phyloP scores from a whole-genome alignment of 169 alveolate species.

The Plasmodium inui region DNA sequence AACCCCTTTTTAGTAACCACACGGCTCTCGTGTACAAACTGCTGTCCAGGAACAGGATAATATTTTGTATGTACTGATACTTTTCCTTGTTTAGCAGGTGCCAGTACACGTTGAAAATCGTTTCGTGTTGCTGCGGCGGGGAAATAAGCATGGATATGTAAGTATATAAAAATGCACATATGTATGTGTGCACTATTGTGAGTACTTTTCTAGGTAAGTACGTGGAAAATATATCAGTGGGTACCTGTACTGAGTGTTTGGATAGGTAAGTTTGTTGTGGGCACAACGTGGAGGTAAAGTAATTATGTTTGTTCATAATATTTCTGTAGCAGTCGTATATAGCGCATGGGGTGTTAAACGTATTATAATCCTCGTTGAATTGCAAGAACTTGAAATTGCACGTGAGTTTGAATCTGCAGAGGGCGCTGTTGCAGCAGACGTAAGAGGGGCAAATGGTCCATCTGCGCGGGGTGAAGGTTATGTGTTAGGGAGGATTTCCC shows the following conservation, averaged over 20 bases:
- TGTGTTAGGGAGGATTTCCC: background rate
- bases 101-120: slow-evolving; percentile 68
- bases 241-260: slow-evolving; percentile 65
- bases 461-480: background rate
- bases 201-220: background rate
- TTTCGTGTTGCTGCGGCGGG: slow-evolving; percentile 46
- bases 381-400: slow-evolving; percentile 67
- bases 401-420: slow-evolving; percentile 58
- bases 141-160: background rate
- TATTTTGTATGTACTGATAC: slow-evolving; percentile 60
- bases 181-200: background rate
- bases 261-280: slow-evolving; percentile 70
- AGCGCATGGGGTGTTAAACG: slow-evolving; percentile 60
- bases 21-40: slow-evolving; percentile 70
- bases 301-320: slow-evolving; percentile 50
- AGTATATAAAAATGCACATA: background rate
- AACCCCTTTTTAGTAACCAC: slow-evolving; percentile 62
- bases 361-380: slow-evolving; percentile 35
- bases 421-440: slow-evolving; percentile 66
- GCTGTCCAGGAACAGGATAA: slow-evolving; percentile 53
- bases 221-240: background rate
- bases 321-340: slow-evolving; percentile 62
- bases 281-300: slow-evolving; percentile 61
- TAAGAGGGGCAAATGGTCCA: slow-evolving; percentile 76
- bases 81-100: slow-evolving; percentile 55